Base-by-base conservation (phyloP, 202 grass and related monocot species). In the Musa balbisiana region DNA sequence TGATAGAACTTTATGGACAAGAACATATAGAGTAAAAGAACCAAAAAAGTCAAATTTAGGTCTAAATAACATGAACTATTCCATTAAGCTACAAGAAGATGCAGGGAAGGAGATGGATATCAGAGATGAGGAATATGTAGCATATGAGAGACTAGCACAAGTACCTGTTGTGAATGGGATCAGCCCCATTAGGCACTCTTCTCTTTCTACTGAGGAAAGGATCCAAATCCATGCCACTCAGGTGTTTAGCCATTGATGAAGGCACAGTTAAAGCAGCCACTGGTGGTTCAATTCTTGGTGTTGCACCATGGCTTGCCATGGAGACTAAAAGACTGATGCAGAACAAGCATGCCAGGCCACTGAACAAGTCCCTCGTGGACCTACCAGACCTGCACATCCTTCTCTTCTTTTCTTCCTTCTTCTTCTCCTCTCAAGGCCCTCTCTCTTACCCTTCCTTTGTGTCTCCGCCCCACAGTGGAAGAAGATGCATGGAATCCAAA, bases 161-260 rank as follows among this genome's bases (percentile, higher is more conserved):
- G 11, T 93, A 97, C 94, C 90, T 89, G n/a, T 98, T 98, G 50
- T 93, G 93, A 84, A 97, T 97, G 22, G 88, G 93, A 78, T 97
- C 93, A 75, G 93, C 76, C 0, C 93, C 93, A 53, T 98, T 98
- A 29, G 94, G 94, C 56, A 98, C 94, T 80, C 85, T 98, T 80
- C 94, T 86, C 87, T 80, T 93, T 83, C 72, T 88, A 64, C 83
- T 67, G 58, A 58, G 78, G 76, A 82, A 87, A 3, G 74, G 83
- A 55, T 88, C 81, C 8, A 59, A 75, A 60, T 75, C 16, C 54
- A 60, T 75, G 14, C 11, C 14, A 76, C 67, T 22, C n/a, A 23
- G 16, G 51, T 25, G 49, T 66, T 11, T 23, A 51, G 22, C 2
- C 63, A 51, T 14, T 8, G 73, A 62, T 6, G 81, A 78, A 71